Evolutionary conservation across 108 stramenopile species (phyloP).

Genomic region (Cafeteria roenbergensis): DNA sequence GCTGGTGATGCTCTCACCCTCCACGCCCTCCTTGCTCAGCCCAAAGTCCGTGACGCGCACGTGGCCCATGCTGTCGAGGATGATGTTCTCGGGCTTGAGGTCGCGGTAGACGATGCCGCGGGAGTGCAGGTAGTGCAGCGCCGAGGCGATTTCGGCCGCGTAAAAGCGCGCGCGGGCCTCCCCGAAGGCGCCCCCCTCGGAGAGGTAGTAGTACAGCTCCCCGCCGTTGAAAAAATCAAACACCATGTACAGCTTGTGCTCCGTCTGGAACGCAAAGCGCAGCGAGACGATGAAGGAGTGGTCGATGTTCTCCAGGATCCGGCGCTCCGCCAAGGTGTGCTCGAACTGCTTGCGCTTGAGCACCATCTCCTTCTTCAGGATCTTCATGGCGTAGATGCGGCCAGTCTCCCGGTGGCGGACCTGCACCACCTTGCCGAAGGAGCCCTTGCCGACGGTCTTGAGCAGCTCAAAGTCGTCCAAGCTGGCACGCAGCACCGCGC

Average conservation of each 20-base stretch:
- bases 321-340: constrained; percentile 36
- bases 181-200: constrained; percentile 36
- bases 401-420: constrained; percentile 18
- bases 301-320: constrained; percentile 40
- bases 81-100: constrained; percentile 57
- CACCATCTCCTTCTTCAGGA: constrained; percentile 41
- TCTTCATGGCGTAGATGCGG: constrained; percentile 44
- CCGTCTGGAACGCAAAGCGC: constrained; percentile 48
- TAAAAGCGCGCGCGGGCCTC: constrained; percentile 47
- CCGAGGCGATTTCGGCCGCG: constrained; percentile 47
- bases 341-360: constrained; percentile 27
- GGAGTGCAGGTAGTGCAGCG: constrained; percentile 55
- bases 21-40: constrained; percentile 25
- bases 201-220: constrained; percentile 47
- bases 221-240: constrained; percentile 42
- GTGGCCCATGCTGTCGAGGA: constrained; percentile 43
- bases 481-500: too few species aligned
- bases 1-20: constrained; percentile 28
- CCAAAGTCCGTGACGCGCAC: constrained; percentile 54
- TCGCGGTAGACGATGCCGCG: constrained; percentile 84
- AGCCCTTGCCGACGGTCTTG: constrained; percentile 31
- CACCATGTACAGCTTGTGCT: constrained; percentile 44
- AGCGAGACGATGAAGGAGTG: constrained; percentile 53
- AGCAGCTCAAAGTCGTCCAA: constrained; percentile 33
- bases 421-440: constrained; percentile 33